Evolutionary conservation across 2,329 filamentous ascomycete species (phyloP).

Genomic region (Epichloe scottii): DNA sequence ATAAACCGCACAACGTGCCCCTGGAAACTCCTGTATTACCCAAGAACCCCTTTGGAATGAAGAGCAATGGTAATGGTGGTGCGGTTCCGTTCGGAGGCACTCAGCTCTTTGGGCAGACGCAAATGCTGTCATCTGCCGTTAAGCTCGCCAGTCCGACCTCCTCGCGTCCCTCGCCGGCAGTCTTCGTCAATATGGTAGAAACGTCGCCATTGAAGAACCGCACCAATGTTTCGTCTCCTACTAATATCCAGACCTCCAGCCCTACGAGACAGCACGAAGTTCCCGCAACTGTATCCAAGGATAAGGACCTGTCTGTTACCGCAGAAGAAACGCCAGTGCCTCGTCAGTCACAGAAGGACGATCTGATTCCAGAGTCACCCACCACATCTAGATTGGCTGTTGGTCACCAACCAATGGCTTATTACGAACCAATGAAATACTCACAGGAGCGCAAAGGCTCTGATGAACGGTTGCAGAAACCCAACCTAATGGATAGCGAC

Average conservation of each 20-base stretch:
- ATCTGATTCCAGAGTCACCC: conserved; percentile 26
- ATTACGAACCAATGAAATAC: conserved; percentile 33
- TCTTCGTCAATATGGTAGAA: conserved; percentile 28
- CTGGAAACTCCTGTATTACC: conserved; percentile 38
- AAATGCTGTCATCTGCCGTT: conserved; percentile 37
- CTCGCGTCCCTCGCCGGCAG: conserved; percentile 41
- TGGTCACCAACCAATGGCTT: conserved; percentile 22
- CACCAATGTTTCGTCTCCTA: conserved; percentile 33
- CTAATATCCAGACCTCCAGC: conserved; percentile 28
- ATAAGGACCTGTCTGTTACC: conserved; percentile 8
- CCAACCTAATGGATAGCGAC: conserved; percentile 18
- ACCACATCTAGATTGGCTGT: conserved; percentile 13
- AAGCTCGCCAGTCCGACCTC: conserved; percentile 41
- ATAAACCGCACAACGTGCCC: conserved; percentile 13
- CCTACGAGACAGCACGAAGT: conserved; percentile 22
- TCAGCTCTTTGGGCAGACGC: conserved; percentile 44
- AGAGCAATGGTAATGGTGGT: conserved; percentile 19
- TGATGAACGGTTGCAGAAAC: conserved; percentile 13
- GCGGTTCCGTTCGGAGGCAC: conserved; percentile 26
- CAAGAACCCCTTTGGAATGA: conserved; percentile 34
- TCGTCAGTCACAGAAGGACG: conserved; percentile 14
- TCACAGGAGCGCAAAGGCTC: conserved; percentile 29
- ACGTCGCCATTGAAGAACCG: conserved; percentile 39
- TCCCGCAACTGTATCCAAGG: conserved; percentile 15
- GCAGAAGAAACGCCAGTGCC: conserved; percentile 16